phyloP scores from a whole-genome alignment of 768 basidiomycete genomes.

The Trametes cingulata region DNA sequence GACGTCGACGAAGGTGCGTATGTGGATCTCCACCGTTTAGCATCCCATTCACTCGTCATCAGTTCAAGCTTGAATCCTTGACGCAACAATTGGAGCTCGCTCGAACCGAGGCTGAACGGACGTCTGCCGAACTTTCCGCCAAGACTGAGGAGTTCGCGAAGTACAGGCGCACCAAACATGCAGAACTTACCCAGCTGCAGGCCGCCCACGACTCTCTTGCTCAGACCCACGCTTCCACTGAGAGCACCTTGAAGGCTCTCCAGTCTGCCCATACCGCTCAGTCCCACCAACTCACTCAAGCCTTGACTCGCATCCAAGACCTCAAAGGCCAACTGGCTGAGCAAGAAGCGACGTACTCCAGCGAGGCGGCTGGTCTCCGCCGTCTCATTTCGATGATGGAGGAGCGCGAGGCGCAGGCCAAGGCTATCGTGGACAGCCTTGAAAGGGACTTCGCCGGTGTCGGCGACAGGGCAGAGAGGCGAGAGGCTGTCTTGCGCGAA shows the following conservation, averaged over 20 bases:
- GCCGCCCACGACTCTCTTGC: constrained; percentile 71
- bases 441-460: constrained; percentile 82
- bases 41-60: background rate
- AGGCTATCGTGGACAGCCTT: constrained; percentile 77
- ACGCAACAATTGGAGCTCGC: constrained; percentile 80
- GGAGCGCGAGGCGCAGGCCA: constrained; percentile 82
- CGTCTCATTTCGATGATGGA: constrained; percentile 85
- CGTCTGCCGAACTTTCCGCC: constrained; percentile 62
- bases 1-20: constrained; percentile 69
- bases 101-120: constrained; percentile 73
- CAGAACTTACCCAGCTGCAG: constrained; percentile 75
- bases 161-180: constrained; percentile 79
- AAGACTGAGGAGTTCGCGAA: constrained; percentile 84
- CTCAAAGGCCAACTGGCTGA: constrained; percentile 79
- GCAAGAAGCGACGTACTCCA: constrained; percentile 79
- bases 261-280: constrained; percentile 74
- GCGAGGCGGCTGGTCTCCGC: constrained; percentile 71
- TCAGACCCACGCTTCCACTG: constrained; percentile 64
- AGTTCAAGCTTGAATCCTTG: constrained; percentile 88
- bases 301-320: constrained; percentile 72
- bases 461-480: constrained; percentile 64
- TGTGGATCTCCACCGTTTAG: constrained; percentile 37
- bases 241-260: constrained; percentile 69
- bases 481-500: constrained; percentile 65
- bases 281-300: constrained; percentile 73